Evolutionary conservation across 164 flowering plant species (phyloP), one percentile per base, ranked within the genome.

Genomic region (Stephania cephalantha): DNA sequence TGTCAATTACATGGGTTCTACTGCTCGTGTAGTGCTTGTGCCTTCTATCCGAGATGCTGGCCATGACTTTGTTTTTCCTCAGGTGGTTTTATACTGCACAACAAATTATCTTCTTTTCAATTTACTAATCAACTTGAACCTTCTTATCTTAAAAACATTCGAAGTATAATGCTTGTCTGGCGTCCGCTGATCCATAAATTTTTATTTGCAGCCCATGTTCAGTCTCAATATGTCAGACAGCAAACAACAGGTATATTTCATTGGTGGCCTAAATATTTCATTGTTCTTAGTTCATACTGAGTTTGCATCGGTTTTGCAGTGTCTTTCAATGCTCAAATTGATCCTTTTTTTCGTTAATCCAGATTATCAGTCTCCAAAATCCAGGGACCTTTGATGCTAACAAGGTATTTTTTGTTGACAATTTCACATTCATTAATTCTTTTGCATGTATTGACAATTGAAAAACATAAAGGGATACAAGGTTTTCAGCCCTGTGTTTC

Each of bases 11-110:
- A 89, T 93, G 93, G 99, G 98, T 74, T 78, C 95, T 71, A 74
- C 87, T 53, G 87, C 85, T 35, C 90, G 88, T 29, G 97, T 94
- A 50, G 71, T 96, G 78, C 86, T 96, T 70, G 87, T 94, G 72
- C 98, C 99, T 80, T 94, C 99, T 46, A 80, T 82, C 75, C 89
- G 97, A 50, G 99, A 96, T 87, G 94, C 97, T 68, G 78, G 86
- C 82, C 98, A 96, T 81, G 98, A 91, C 77, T 89, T 89, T 81
- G 97, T 94, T 76, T 96, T 91, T 83, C 99, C 99, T 67, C 98
- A 96, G 98, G 99, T 96, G 74, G 68, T 74, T 22, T 64, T 68
- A 30, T 73, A 15, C 31, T 58, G 42, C n/a, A 65, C 25, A 25
- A 45, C 30, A 13, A 46, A 48, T 42, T 17, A 12, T 25, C 18